phyloP scores from a whole-genome alignment of 768 basidiomycete genomes.

The Suillus luteus region DNA sequence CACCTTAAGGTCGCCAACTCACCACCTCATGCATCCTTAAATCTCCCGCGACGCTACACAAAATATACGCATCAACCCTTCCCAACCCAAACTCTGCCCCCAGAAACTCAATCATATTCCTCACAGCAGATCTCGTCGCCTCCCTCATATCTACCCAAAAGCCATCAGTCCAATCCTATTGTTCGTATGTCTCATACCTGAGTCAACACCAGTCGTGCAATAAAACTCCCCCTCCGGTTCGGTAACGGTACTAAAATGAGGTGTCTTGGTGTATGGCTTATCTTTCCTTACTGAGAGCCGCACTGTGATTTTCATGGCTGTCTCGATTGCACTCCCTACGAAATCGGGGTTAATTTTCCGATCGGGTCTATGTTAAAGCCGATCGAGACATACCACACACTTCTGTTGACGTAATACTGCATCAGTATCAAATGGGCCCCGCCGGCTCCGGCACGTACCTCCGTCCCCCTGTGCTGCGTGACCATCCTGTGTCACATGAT shows the following conservation, averaged over 20 bases:
- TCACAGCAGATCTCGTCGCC: conserved; percentile 56
- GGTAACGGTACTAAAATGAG: conserved; percentile 48
- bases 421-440: neutral
- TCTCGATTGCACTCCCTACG: conserved; percentile 63
- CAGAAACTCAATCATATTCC: conserved; percentile 59
- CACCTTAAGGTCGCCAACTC: conserved; percentile 8
- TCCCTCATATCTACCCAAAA: conserved; percentile 45
- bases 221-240: conserved; percentile 44
- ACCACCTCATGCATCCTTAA: conserved; percentile 64
- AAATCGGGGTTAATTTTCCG: conserved; percentile 4
- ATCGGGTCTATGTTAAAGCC: neutral
- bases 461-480: conserved; percentile 71
- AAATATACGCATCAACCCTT: conserved; percentile 57
- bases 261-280: conserved; percentile 57
- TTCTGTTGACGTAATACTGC: conserved; percentile 38
- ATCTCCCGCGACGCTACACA: conserved; percentile 62
- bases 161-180: neutral
- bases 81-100: conserved; percentile 43
- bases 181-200: conserved; percentile 31
- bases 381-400: conserved; percentile 51
- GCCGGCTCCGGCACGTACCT: conserved; percentile 39
- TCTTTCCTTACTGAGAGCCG: conserved; percentile 60
- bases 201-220: conserved; percentile 57
- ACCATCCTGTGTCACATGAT: conserved; percentile 48
- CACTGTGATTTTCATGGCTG: conserved; percentile 56